Conservation (phyloP, 139 green algal species). For the Coccomyxa sp. region DNA sequence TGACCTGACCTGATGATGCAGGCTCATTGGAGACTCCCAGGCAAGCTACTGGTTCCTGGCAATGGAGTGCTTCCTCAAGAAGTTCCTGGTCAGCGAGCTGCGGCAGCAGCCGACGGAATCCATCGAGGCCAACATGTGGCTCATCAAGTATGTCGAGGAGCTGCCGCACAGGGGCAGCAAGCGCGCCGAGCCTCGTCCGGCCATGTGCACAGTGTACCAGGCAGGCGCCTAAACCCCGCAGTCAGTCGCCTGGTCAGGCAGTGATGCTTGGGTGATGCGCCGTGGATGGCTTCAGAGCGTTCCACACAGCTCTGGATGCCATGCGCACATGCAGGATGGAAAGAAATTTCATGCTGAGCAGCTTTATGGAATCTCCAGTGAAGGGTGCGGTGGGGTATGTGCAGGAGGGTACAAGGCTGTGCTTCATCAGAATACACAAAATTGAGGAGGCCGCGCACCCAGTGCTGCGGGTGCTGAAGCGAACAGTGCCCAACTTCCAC, state of each 20-base stretch:
- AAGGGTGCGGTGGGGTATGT: too few species aligned
- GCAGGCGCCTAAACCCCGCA: neutral
- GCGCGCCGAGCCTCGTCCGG: neutral
- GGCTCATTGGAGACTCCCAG: neutral
- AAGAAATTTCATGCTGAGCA: too few species aligned
- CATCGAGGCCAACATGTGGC: neutral
- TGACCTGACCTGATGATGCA: too few species aligned
- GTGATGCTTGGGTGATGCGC: too few species aligned
- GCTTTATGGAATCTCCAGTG: too few species aligned
- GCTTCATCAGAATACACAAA: neutral
- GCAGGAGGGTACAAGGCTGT: neutral
- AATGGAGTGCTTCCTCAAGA: neutral
- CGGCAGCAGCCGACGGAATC: neutral
- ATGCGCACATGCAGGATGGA: neutral
- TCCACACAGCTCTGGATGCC: too few species aligned
- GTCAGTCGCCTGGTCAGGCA: too few species aligned
- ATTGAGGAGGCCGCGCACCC: neutral
- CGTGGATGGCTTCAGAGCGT: too few species aligned
- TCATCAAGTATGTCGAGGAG: neutral
- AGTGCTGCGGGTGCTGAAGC: neutral
- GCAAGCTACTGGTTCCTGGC: neutral
- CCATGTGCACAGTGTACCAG: neutral
- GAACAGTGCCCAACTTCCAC: neutral
- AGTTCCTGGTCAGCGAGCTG: neutral
- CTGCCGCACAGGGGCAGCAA: neutral